phyloP scores from a whole-genome alignment of 805 yeast species.

The Sungouiella thailandica region DNA sequence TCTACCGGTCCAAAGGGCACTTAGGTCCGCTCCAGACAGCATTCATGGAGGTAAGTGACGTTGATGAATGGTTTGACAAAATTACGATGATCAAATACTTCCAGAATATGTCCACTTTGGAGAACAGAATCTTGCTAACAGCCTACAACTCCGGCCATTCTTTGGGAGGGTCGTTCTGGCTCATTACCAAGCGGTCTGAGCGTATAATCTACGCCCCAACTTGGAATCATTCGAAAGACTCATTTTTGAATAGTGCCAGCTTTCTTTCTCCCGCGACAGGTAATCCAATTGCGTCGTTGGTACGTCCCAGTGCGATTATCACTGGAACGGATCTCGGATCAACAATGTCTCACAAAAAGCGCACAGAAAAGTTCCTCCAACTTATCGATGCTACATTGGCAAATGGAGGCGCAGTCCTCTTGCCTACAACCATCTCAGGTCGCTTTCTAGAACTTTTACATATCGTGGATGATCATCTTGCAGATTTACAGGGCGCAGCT shows the following conservation, averaged over 20 bases:
- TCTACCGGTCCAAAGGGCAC: constrained; percentile 66
- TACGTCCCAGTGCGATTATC: constrained; percentile 78
- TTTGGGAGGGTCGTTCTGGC: constrained; percentile 92
- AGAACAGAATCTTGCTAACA: constrained; percentile 61
- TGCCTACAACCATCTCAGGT: constrained; percentile 80
- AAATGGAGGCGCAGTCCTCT: constrained; percentile 72
- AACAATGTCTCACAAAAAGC: constrained; percentile 51
- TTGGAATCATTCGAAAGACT: constrained; percentile 93
- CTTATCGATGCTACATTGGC: constrained; percentile 61
- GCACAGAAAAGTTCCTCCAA: constrained; percentile 60
- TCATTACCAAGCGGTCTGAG: constrained; percentile 66
- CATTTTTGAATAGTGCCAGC: constrained; percentile 70
- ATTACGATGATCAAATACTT: constrained; percentile 69
- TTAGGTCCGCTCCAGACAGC: constrained; percentile 66
- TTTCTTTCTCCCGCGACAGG: constrained; percentile 50
- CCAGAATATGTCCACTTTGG: constrained; percentile 64
- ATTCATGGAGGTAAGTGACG: constrained; percentile 59
- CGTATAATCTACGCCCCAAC: constrained; percentile 82
- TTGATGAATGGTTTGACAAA: constrained; percentile 75
- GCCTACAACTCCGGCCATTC: constrained; percentile 92
- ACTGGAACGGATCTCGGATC: constrained; percentile 71
- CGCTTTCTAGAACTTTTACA: constrained; percentile 77
- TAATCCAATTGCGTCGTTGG: constrained; percentile 55
- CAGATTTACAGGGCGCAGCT: constrained; percentile 37
- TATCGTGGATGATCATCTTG: constrained; percentile 62